Evolutionary conservation across 106 monocot species (phyloP).

Genomic region (Phalaenopsis aphrodite): DNA sequence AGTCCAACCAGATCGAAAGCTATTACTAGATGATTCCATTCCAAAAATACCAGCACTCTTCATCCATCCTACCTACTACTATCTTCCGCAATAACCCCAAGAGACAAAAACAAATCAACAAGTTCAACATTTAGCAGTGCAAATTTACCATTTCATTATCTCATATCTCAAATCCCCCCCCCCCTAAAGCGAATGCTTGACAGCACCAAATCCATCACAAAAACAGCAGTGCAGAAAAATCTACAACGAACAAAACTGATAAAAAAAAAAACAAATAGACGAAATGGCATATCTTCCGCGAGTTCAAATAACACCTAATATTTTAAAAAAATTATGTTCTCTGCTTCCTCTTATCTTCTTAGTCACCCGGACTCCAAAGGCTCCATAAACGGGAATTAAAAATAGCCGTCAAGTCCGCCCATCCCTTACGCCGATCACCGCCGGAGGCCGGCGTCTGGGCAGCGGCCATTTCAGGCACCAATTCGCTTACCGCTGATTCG

Average conservation of each 20-base stretch:
- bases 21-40: too few species aligned
- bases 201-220: background rate
- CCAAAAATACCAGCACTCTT: too few species aligned
- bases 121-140: too few species aligned
- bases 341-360: background rate
- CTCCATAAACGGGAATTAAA: constrained; percentile 30
- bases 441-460: background rate
- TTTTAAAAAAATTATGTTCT: background rate
- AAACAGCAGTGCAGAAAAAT: background rate
- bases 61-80: too few species aligned
- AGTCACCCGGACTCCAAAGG: constrained; percentile 33
- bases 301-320: background rate
- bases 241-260: background rate
- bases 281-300: background rate
- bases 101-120: too few species aligned
- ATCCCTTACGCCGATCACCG: constrained; percentile 20
- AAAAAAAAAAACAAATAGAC: background rate
- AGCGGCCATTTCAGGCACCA: background rate
- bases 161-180: too few species aligned
- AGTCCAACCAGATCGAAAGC: too few species aligned
- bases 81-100: too few species aligned
- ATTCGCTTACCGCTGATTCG: background rate
- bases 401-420: constrained; percentile 34
- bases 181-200: background rate
- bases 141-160: too few species aligned